Evolutionary conservation across 2,329 filamentous ascomycete genomes (phyloP), one percentile per base, ranked within the genome.

Genomic region (Epichloe scottii): DNA sequence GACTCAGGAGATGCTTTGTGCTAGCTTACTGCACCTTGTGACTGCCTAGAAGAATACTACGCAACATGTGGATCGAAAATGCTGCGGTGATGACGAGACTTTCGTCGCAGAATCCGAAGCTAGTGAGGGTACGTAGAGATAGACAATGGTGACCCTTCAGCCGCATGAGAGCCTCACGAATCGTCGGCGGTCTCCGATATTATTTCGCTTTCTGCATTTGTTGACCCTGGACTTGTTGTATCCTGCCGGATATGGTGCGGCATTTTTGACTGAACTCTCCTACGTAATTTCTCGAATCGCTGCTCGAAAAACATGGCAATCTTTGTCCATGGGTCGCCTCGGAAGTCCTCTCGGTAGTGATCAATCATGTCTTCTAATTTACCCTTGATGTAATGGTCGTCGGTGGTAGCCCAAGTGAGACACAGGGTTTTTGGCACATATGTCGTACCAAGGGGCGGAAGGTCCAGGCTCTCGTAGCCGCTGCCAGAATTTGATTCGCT

Each of bases 341-440:
- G 48, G 39, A 53, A 50, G 17, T 53, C 44, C 15, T 49, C 46
- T 8, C 51, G 51, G 37, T 52, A 52, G 3, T 6, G 35, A 26
- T 49, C 42, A 19, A 52, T 52, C 51, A 52, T 49, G 5, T 52
- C 40, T 21, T 52, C 51, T 8, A 52, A 15, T 38, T n/a, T 46
- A 1, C 34, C 15, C 23, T 49, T 52, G 1, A 39, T 34, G 11
- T 46, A 17, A 19, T 14, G 42, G 34, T 52, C n/a, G 17, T 52
- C 51, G 19, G 41, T 49, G 34, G 51, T 49, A 23, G 51, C 51
- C 51, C 51, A 52, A 6, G 11, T 14, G 7, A 52, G 35, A 49
- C 51, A 49, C 17, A 52, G 39, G 12, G 51, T 52, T 43, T 46
- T 52, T 8, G 51, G 51, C 30, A 52, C 15, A 33, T 43, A 52